Conservation (phyloP, 306 rosid genomes). For the Quillaja saponaria region DNA sequence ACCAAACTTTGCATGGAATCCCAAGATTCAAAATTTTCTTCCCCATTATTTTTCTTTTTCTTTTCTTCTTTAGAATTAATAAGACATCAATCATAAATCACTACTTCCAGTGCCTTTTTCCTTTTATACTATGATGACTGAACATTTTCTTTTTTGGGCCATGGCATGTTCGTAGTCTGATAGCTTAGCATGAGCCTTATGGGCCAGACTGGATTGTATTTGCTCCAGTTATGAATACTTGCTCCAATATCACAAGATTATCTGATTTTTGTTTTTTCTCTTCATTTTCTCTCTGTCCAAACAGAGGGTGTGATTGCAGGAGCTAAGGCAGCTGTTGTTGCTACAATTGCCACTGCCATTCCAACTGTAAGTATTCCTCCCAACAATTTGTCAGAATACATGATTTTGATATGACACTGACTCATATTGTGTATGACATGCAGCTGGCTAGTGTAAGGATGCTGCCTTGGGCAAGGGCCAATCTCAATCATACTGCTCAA, state of each 20-base stretch:
- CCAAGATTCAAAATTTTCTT: neutral
- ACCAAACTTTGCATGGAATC: constrained; percentile 15
- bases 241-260: neutral
- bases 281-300: constrained; percentile 6
- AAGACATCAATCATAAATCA: no score
- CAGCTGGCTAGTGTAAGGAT: constrained; percentile 92
- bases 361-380: constrained; percentile 65
- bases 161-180: no score
- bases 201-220: neutral
- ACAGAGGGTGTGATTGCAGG: constrained; percentile 96
- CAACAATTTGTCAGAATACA: neutral
- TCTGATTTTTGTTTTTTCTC: constrained; percentile 6
- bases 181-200: neutral
- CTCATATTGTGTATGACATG: constrained; percentile 20
- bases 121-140: neutral
- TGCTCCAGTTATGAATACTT: neutral
- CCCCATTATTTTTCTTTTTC: no score
- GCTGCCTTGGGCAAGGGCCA: constrained; percentile 97
- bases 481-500: constrained; percentile 93
- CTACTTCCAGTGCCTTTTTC: neutral
- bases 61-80: no score
- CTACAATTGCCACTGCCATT: constrained; percentile 86
- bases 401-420: neutral
- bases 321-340: constrained; percentile 87
- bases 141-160: neutral